Base-by-base conservation (phyloP, 2,329 filamentous ascomycete species). In the Sordariomycetes sp. region DNA sequence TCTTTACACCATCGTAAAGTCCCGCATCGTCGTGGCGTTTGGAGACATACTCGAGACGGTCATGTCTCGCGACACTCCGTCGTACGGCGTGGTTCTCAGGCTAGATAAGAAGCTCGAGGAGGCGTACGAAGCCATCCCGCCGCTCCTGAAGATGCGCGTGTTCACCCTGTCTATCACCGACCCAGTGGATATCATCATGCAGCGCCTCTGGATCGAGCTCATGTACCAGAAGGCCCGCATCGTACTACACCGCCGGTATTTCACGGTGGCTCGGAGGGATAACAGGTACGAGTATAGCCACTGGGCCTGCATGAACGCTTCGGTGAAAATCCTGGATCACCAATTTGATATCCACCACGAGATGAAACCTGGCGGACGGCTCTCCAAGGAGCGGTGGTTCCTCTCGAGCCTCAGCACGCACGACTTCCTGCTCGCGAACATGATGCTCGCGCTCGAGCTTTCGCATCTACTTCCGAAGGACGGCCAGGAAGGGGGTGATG, bases 181-280 rank as follows among this genome's bases (percentile, higher is more conserved):
- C 52, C 68, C 72, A 34, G 72, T 71, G 22, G 68, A 74, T 61
- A 73, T 74, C 59, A 75, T 79, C 55, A 74, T 79, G 70, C 74
- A 79, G 60, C 72, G 76, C 18, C 66, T 77, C 20, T 75, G 78
- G 67, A 68, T 79, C 55, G 74, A 78, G 65, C 65, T 78, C 59
- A 74, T 76, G 70, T 78, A 74, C 61, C 70, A 73, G 57, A 79
- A 78, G 62, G 73, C 71, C 18, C 66, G 78, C 8, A 80, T 78
- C 61, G 71, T 81, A 25, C 69, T 81, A 18, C 77, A 81, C 65
- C 71, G 79, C 0, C 61, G 62, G 20, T 70, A 67, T 54, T 61
- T 71, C 22, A 63, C 63, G 4, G 37, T 62, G 0, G 72, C 69
- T 0, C 68, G 70, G 22, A 67, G 64, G 1, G 68, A 76, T 57